Base-by-base conservation (phyloP, 495 filamentous ascomycete genomes). In the Aspergillus leporis region DNA sequence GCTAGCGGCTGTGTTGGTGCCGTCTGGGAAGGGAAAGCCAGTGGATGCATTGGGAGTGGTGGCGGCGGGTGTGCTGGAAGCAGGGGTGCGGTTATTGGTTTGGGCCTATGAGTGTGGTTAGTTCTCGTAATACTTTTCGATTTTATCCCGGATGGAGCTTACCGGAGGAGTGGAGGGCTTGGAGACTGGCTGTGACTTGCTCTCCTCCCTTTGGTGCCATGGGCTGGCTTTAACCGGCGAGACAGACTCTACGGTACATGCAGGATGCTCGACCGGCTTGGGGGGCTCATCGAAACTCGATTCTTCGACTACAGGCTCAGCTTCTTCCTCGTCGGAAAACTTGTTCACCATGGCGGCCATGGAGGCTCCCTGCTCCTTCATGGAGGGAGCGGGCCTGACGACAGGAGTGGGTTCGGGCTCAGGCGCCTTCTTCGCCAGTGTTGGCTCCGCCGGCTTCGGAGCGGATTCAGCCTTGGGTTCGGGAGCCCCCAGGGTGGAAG, bases 281-380 rank as follows among this genome's bases (percentile, higher is more conserved):
- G 88, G 63, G 19, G 91, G 80, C 64, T 93, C 89, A 67, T 96
- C 89, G 66, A 97, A 97, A 73, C 86, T 89, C 5, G 89, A 92
- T 13, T 83, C 80, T 47, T 91, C 89, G 4, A 85, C 83, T 5
- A 75, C 79, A 9, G 83, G 77, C 13, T 75, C 77, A 13, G 75
- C 74, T 12, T 83, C 83, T 19, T 83, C 85, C 23, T 87, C 85
- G 68, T 95, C 92, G 53, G 90, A 85, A 69, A 88, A 96, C 73
- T 92, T 96, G 67, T 82, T 83, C 1, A 93, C 92, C 78, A 92
- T 85, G 52, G 84, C 84, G 30, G 90, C 85, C 75, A 97, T 93
- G 0, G 91, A 93, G 53, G 80, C 81, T 64, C 91, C 91, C 77
- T 92, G 92, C 59, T 94, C 90, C 60, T 86, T 86, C 78, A 92